These are phyloP conservation scores for Orbilia javanica DNA, from an alignment of 2,329 filamentous ascomycete species.

Conservation along the genomic window DNA sequence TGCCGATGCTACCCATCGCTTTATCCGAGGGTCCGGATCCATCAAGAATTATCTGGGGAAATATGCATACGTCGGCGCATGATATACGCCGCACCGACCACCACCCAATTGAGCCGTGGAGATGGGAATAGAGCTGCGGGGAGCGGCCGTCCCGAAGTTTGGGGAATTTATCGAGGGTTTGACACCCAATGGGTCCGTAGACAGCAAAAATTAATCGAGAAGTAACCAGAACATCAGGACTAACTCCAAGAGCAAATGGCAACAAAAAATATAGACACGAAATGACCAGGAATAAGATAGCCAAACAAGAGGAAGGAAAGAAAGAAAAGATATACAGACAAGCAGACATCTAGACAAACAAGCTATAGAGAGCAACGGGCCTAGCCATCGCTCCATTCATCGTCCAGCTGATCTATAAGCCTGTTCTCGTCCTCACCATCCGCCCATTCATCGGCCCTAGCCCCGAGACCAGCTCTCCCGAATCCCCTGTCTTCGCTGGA, in stretches of 20 bases:
- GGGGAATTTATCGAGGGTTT: too few relatives aligned
- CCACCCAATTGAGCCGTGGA: background rate
- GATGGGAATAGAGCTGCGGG: background rate
- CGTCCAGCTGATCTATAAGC: slow-evolving; percentile 56
- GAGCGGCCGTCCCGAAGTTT: too few relatives aligned
- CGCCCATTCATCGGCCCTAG: slow-evolving; percentile 36
- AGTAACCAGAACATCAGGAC: background rate
- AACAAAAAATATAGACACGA: background rate
- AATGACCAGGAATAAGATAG: too few relatives aligned
- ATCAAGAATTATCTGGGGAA: background rate
- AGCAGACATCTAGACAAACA: background rate
- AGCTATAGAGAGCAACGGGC: background rate
- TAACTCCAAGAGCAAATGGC: background rate
- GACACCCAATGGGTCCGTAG: too few relatives aligned
- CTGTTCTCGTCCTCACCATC: slow-evolving; percentile 56
- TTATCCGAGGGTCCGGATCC: slow-evolving; percentile 38
- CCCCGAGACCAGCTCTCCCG: slow-evolving; percentile 7
- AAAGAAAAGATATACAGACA: background rate
- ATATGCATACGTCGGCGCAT: background rate
- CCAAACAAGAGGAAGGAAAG: background rate
- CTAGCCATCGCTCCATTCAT: slow-evolving; percentile 57
- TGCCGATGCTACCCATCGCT: slow-evolving; percentile 49
- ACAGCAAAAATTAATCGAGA: too few relatives aligned
- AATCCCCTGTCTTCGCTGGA: slow-evolving; percentile 29
- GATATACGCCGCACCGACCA: background rate